Base-by-base conservation (phyloP, 2,329 filamentous ascomycete genomes). In the Aschersonia sp. region DNA sequence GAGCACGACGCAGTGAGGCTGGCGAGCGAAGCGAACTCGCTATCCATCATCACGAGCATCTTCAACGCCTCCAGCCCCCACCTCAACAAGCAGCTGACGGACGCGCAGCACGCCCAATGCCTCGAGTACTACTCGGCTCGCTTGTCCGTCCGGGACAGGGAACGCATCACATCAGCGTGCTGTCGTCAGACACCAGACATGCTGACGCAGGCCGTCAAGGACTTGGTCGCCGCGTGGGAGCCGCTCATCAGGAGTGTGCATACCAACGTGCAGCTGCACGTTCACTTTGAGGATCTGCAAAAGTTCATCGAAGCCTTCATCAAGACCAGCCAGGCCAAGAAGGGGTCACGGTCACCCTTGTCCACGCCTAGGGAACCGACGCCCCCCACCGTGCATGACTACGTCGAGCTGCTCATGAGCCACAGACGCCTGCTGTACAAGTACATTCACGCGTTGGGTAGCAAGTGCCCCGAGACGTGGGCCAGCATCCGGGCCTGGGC, bases 201-300 rank as follows among this genome's bases (percentile, higher is more conserved):
- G 8, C 70, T 88, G n/a, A 89, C 85, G 0, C 72, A 78, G 7
- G 72, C 78, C 1, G 66, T 89, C 44, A 73, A 76, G 32, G 81
- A 87, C 49, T 62, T 72, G 0, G 75, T 88, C 5, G 68, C 72
- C 0, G 80, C 81, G 2, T 86, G 85, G 54, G 85, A 88, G 46
- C 83, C 83, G 0, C 78, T 88, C 50, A 86, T 92, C 48, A 73
- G 85, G 29, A 67, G 72, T 4, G 68, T 89, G 6, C 86, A 90
- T 59, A 75, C 84, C 47, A 75, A 76, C 2, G 74, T 88, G 30
- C 82, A 89, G 56, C 70, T 90, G 5, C 78, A 77, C 35, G 79
- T 79, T 40, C 83, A 85, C 22, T 62, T 90, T 6, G 72, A 73
- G 39, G 79, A 85, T 37, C 68, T 76, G 2, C 79, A 89, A 58